Evolutionary conservation across 2,329 filamentous ascomycete genomes (phyloP), one percentile per base, ranked within the genome.

Genomic region (Colletotrichum navitas): DNA sequence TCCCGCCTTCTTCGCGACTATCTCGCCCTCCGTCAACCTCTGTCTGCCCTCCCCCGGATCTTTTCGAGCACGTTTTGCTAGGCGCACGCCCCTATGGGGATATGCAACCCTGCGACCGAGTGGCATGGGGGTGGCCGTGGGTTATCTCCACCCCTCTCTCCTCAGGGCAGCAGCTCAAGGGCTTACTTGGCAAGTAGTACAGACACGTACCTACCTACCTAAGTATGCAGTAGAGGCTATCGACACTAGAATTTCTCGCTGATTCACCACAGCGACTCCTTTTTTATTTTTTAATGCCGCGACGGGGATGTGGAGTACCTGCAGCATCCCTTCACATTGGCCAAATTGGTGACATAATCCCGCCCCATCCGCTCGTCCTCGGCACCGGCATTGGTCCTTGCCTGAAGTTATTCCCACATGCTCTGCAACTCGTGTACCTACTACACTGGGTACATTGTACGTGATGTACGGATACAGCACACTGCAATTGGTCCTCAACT

Each of bases 11-110:
- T 51, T 68, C 68, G 58, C 52, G 59, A 68, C 45, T 58, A 68
- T 52, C 68, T 71, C 64, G 64, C 65, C 58, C 58, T 71, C 58
- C 43, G 68, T 59, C 58, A 49, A 12, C 41, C 34, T 52, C 60
- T 24, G 36, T 36, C 34, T 43, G 43, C 47, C 43, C 26, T 21
- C 21, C 60, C 66, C 69, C 65, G 60, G 66, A 64, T 72, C 59
- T 68, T 24, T 54, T n/a, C 18, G 61, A 58, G 61, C 70, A 72
- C 67, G 67, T 71, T 72, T 59, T 66, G 43, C 70, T 72, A 72
- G 6, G 14, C 51, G 32, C 67, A 72, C 70, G 21, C 70, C 70
- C 66, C 26, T n/a, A 11, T 24, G 45, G 32, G n/a, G 36, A 26
- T 26, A 26, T 18, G 55, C 36, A 69, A 54, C 67, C 63, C 67